These are phyloP conservation scores for Fusarium sp. DNA, from an alignment of 2,329 filamentous ascomycete genomes.

Conservation along the genomic window DNA sequence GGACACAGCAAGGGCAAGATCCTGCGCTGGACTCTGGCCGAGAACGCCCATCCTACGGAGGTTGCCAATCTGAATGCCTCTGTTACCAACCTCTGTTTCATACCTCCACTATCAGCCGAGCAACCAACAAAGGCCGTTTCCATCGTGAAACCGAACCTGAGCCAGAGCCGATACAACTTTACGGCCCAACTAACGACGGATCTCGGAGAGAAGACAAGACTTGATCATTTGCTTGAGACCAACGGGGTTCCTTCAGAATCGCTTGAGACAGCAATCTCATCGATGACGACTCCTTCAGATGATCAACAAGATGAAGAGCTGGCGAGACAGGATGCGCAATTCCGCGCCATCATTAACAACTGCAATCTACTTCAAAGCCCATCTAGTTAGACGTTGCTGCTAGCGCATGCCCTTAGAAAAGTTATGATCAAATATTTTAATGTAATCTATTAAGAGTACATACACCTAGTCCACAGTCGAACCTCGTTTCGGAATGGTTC, in stretches of 20 bases:
- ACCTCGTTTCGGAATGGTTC: conserved; percentile 25
- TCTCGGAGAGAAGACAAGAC: conserved; percentile 54
- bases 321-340: conserved; percentile 57
- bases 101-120: conserved; percentile 66
- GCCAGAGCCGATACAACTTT: conserved; percentile 72
- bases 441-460: conserved; percentile 30
- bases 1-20: conserved; percentile 86
- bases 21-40: conserved; percentile 81
- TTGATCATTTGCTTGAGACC: conserved; percentile 58
- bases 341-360: conserved; percentile 59
- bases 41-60: conserved; percentile 74
- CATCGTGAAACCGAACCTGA: conserved; percentile 84
- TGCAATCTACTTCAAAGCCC: conserved; percentile 50
- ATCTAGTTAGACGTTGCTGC: conserved; percentile 16
- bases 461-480: conserved; percentile 1
- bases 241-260: conserved; percentile 61
- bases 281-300: conserved; percentile 52
- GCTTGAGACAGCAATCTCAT: conserved; percentile 63
- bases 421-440: conserved; percentile 7
- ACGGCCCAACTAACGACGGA: conserved; percentile 70
- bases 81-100: conserved; percentile 83
- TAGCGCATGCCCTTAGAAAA: conserved; percentile 18
- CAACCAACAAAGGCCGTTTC: conserved; percentile 63
- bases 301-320: conserved; percentile 36
- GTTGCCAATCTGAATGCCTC: conserved; percentile 80